A percentile compares a stretch with the other conserved stretches of the same genome.
phyloP scores from a whole-genome alignment of 2,329 filamentous ascomycete species.

The Beauveria rudraprayagi region DNA sequence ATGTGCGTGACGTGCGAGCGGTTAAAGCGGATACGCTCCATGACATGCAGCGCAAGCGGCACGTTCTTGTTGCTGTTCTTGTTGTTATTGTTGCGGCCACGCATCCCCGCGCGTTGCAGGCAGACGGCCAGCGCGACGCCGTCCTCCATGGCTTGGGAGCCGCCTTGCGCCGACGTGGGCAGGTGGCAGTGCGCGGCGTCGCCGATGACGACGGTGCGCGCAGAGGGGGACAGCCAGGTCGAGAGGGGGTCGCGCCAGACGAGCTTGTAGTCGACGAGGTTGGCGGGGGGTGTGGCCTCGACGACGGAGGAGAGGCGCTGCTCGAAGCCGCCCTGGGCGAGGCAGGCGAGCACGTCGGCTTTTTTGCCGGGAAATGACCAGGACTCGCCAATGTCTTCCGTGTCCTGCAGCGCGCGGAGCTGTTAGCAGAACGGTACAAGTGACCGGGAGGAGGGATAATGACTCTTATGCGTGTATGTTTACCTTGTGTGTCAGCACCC shows the following conservation, averaged over 20 bases:
- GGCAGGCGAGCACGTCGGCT: neutral
- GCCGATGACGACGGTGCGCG: slow-evolving; percentile 30
- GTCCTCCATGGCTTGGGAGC: slow-evolving; percentile 34
- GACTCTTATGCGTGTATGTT: neutral
- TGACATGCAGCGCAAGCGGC: neutral
- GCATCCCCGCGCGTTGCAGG: slow-evolving; percentile 14
- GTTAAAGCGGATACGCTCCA: neutral
- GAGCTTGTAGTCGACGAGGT: neutral
- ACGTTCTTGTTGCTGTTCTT: slow-evolving; percentile 1
- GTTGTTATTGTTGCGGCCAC: slow-evolving; percentile 7
- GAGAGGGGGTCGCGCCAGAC: neutral
- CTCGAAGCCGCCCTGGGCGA: neutral
- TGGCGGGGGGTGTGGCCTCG: neutral
- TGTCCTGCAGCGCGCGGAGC: neutral
- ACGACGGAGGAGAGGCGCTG: neutral
- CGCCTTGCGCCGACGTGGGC: slow-evolving; percentile 32
- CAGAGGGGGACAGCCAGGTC: slow-evolving; percentile 24
- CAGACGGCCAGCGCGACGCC: slow-evolving; percentile 31
- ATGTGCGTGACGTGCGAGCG: neutral
- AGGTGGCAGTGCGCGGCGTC: slow-evolving; percentile 34
- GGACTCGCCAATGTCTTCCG: neutral
- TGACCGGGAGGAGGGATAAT: too few species aligned
- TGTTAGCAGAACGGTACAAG: neutral
- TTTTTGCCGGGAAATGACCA: neutral
- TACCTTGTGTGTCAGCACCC: neutral